phyloP scores from a whole-genome alignment of 345 rosid genomes.

The Citrus inodora region DNA sequence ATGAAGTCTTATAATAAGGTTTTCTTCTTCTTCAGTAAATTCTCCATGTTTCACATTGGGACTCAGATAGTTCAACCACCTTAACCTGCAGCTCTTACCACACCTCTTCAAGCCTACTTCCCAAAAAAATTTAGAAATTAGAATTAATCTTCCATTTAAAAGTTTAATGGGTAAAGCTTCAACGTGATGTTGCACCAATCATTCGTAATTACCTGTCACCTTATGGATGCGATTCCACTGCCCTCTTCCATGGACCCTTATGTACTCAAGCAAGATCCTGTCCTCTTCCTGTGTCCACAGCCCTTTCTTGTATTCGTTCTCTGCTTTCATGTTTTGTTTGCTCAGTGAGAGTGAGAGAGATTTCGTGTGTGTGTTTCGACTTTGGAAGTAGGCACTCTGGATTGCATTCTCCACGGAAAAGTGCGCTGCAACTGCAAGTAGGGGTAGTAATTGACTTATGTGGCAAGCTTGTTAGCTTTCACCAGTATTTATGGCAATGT shows the following conservation, averaged over 20 bases:
- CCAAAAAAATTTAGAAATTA: neutral
- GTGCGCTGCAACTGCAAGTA: neutral
- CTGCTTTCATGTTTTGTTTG: neutral
- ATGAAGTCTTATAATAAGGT: slow-evolving; percentile 26
- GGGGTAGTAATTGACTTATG: neutral
- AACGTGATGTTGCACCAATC: no score
- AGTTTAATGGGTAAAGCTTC: no score
- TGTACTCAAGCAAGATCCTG: slow-evolving; percentile 21
- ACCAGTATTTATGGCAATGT: neutral
- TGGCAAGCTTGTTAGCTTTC: neutral
- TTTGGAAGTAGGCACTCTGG: neutral
- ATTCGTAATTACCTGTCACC: slow-evolving; percentile 9
- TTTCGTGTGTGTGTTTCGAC: no score
- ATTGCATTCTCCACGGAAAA: neutral
- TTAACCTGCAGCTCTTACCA: slow-evolving; percentile 30
- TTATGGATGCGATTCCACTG: slow-evolving; percentile 32
- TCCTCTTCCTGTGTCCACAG: slow-evolving; percentile 37
- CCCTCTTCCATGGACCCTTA: slow-evolving; percentile 30
- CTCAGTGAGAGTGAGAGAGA: neutral
- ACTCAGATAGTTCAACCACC: slow-evolving; percentile 25
- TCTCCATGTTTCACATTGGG: slow-evolving; percentile 23
- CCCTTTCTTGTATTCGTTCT: slow-evolving; percentile 19
- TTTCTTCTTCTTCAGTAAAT: slow-evolving; percentile 28
- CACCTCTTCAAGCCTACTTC: slow-evolving; percentile 16
- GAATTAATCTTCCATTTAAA: neutral